Base-by-base conservation (phyloP, 2,329 filamentous ascomycete species). In the Phymatotrichopsis omnivora region DNA sequence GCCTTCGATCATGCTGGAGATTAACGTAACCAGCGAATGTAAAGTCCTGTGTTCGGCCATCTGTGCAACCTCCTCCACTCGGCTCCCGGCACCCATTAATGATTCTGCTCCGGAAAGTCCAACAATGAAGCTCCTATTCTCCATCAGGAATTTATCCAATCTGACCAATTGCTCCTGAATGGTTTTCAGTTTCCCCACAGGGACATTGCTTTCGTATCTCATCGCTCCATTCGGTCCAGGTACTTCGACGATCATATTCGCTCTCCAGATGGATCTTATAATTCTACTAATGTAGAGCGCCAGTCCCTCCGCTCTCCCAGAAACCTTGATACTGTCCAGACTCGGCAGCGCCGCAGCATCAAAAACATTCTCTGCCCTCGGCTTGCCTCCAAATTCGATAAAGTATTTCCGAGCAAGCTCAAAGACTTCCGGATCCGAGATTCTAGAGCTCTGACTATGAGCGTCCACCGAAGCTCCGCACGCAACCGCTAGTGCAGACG, bases 41-140 rank as follows among this genome's bases (percentile, higher is more conserved):
- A 98, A 73, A 8, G 87, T 87, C 57, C 93, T 84, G 61, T 98
- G 89, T 63, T 98, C 91, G 11, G 85, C 89, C 62, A 95, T 89
- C 17, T 94, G 70, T 1, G 87, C 85, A 36, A 94, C 76, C 63
- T 96, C 89, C 58, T 95, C 91, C 60, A 94, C 83, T 53, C 89
- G 80, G 45, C 78, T 91, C 0, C 76, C 75, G 1, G 81, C 80
- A 40, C 81, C 74, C 38, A 80, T 76, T n/a, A 93, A 67, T 37
- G 89, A 83, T 42, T 91, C 82, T 0, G 93, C 84, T 0, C 89
- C 89, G n/a, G 85, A 83, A 40, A 98, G 69, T 5, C 93, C 91
- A 60, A 95, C 87, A 47, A 98, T 96, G 48, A 93, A 86, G 40
- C 77, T 80, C 54, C 82, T 83, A 64, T 98, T 98, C n/a, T 75